Conservation (phyloP, 305 asterid genomes). For the Fraxinus ornus region DNA sequence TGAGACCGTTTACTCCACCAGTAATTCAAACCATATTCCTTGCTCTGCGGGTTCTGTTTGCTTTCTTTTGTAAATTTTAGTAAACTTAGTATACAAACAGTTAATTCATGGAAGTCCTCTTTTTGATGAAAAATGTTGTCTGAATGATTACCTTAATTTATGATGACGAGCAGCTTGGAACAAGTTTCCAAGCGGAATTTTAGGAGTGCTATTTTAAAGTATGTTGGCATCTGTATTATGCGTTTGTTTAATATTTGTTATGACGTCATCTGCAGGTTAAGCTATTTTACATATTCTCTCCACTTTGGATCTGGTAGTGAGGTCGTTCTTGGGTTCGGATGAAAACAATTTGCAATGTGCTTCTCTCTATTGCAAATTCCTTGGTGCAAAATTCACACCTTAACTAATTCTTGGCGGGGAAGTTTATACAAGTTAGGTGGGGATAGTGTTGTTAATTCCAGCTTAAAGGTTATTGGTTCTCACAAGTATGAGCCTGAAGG, state of each 20-base stretch:
- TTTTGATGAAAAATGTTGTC: neutral
- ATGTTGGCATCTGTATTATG: neutral
- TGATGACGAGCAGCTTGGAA: neutral
- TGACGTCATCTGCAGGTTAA: conserved; percentile 44
- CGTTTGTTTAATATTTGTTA: conserved; percentile 19
- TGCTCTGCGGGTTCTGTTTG: neutral
- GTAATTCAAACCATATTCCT: neutral
- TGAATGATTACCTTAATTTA: neutral
- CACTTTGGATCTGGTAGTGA: conserved; percentile 18
- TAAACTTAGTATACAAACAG: neutral
- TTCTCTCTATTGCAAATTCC: conserved; percentile 71
- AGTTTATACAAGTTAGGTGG: conserved; percentile 43
- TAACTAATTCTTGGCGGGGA: conserved; percentile 67
- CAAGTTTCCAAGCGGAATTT: neutral
- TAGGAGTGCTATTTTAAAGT: neutral
- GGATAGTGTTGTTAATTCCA: conserved; percentile 33
- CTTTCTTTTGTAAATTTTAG: neutral
- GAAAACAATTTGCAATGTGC: conserved; percentile 70
- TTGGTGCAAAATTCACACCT: conserved; percentile 51
- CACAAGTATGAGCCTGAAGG: conserved; percentile 54
- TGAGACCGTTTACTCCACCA: neutral
- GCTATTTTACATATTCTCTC: conserved; percentile 18
- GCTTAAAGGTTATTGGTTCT: conserved; percentile 50
- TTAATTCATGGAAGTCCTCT: neutral
- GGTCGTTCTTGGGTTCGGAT: conserved; percentile 40